Conservation (phyloP, 208 protist genomes). For the Endotrypanum monterogeii region DNA sequence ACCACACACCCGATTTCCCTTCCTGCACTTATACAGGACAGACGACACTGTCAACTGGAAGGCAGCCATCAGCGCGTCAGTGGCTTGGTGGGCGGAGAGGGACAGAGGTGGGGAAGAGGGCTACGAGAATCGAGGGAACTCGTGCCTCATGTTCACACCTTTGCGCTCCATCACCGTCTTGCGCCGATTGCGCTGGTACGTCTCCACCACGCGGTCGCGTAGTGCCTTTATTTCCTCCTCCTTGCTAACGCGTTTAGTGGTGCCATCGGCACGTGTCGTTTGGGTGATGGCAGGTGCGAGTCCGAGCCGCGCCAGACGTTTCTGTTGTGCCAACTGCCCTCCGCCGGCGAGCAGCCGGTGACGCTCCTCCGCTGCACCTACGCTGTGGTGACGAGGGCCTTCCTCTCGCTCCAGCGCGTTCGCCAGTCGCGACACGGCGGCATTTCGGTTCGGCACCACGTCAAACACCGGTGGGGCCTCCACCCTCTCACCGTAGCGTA, state of each 20-base stretch:
- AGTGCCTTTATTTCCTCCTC: conserved; percentile 78
- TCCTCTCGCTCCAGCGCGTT: conserved; percentile 39
- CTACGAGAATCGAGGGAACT: conserved; percentile 67
- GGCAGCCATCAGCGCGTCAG: too few relatives aligned
- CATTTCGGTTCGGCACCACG: conserved; percentile 69
- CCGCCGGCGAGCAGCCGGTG: conserved; percentile 36
- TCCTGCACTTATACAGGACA: not conserved
- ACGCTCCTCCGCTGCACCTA: conserved; percentile 9
- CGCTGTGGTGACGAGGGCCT: not conserved
- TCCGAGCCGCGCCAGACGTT: conserved; percentile 69
- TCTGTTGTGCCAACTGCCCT: conserved; percentile 51
- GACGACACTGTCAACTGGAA: too few relatives aligned
- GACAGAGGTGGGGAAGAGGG: not conserved
- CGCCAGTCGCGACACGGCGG: conserved; percentile 68
- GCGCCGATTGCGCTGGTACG: conserved; percentile 72
- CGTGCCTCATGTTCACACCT: conserved; percentile 76
- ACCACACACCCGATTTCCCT: too few relatives aligned
- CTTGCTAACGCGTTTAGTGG: conserved; percentile 33
- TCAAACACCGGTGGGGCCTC: conserved; percentile 89
- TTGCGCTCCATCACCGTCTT: conserved; percentile 49
- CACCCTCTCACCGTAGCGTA: conserved; percentile 82
- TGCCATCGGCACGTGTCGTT: conserved; percentile 7
- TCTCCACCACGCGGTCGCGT: conserved; percentile 72
- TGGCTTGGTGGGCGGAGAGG: not conserved
- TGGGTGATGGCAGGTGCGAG: conserved; percentile 49